Base-by-base conservation (phyloP, 345 rosid genomes). In the Excoecaria agallocha region DNA sequence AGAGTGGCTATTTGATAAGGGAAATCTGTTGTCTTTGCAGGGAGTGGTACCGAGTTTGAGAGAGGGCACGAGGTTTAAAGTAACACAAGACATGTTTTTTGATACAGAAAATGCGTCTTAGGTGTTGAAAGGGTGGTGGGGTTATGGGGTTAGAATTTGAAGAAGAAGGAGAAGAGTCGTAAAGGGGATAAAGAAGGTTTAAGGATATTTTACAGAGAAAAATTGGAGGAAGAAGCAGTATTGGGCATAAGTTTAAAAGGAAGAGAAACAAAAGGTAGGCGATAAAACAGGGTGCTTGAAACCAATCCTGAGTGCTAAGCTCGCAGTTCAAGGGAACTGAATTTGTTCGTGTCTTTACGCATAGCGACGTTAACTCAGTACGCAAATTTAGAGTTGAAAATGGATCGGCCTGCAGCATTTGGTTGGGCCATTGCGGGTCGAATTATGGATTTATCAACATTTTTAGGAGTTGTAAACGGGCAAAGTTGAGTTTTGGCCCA, bases 41-140 rank as follows among this genome's bases (percentile, higher is more conserved):
- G 9, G 2, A 37, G 10, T 46, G 41, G 1, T 22, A 62, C 22
- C 16, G 20, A 59, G 67, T 10, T 71, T 71, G 25, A 58, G 71
- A 22, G 65, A 46, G 0, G 59, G 63, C 43, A 10, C 6, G 7
- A 52, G 35, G 71, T 55, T 74, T 17, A 66, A 20, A 30, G 69
- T 54, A 50, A 39, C 62, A 20, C 52, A 73, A 24, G 62, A 63
- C 70, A 62, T 64, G 20, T 50, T 63, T 63, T n/a, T 55, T 8
- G 11, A 9, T 55, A 55, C 20, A 6, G 9, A 24, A 55, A 55
- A 55, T 19, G 24, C 59, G 24, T 43, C 56, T n/a, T 2, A 13
- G 56, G 19, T 13, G 5, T 51, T 12, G n/a, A 16, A 51, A 51
- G 6, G 16, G 16, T 51, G 12, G 1, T 16, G 10, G 11, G 30